A percentile compares a stretch with the other conserved stretches of the same genome.
phyloP scores from a whole-genome alignment of 345 rosid genomes.

The Camelina neglecta region DNA sequence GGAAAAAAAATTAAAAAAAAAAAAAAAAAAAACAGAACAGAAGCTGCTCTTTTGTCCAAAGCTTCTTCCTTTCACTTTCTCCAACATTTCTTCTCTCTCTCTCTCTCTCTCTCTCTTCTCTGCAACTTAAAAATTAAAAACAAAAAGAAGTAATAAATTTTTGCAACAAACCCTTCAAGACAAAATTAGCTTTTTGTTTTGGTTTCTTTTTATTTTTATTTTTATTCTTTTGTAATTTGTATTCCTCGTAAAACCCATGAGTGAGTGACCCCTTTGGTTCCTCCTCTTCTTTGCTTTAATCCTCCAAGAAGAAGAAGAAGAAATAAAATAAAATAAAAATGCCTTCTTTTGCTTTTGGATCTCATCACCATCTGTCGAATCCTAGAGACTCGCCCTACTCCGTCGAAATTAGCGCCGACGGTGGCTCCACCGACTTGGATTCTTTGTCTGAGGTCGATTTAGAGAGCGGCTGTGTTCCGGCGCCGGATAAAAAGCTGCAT shows the following conservation, averaged over 20 bases:
- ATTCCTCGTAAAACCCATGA: conserved; percentile 47
- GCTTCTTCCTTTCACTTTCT: conserved; percentile 43
- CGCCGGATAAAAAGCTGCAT: conserved; percentile 49
- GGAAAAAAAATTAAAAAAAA: too few relatives aligned
- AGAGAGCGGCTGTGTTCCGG: conserved; percentile 51
- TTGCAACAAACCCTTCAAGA: conserved; percentile 32
- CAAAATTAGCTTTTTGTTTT: conserved; percentile 34
- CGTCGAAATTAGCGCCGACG: conserved; percentile 53
- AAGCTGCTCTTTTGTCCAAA: conserved; percentile 50
- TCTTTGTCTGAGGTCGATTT: conserved; percentile 57
- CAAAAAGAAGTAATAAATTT: neutral
- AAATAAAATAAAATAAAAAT: conserved; percentile 44
- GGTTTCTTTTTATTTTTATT: neutral
- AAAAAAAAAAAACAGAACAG: conserved; percentile 38
- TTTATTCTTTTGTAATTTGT: neutral
- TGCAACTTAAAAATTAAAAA: conserved; percentile 6
- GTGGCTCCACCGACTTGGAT: conserved; percentile 49
- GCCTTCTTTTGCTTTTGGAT: conserved; percentile 48
- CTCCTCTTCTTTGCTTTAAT: conserved; percentile 38
- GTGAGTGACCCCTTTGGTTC: conserved; percentile 38
- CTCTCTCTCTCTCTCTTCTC: conserved; percentile 32
- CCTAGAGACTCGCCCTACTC: conserved; percentile 43
- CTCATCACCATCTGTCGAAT: conserved; percentile 49
- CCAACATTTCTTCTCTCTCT: conserved; percentile 44
- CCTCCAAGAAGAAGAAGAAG: conserved; percentile 34